Conservation (phyloP, 2,329 filamentous ascomycete genomes). For the Graphium sp. region DNA sequence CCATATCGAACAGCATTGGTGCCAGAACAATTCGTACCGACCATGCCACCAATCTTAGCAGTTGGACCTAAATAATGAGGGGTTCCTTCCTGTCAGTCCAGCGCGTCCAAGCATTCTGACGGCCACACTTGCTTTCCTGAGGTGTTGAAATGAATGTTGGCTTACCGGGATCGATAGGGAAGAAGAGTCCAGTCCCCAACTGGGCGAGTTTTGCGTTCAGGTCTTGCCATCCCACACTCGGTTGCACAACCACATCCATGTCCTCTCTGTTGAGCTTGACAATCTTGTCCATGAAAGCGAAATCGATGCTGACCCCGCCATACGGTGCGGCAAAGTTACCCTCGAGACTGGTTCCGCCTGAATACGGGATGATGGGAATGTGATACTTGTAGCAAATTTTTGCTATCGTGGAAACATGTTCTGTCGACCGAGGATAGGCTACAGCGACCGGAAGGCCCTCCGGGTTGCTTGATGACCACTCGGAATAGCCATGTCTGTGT, state of each 20-base stretch:
- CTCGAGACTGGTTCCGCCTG: constrained; percentile 73
- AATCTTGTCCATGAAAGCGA: constrained; percentile 72
- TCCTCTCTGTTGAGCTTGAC: constrained; percentile 67
- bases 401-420: constrained; percentile 41
- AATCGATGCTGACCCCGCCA: constrained; percentile 81
- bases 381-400: constrained; percentile 62
- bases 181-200: constrained; percentile 64
- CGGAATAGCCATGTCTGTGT: constrained; percentile 46
- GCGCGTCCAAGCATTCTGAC: no score
- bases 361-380: constrained; percentile 75
- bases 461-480: constrained; percentile 47
- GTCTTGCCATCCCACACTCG: constrained; percentile 82
- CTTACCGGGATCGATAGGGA: constrained; percentile 70
- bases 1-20: constrained; percentile 71
- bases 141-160: no score
- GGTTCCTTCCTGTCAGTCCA: constrained; percentile 1
- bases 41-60: constrained; percentile 70
- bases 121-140: no score
- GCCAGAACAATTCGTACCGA: constrained; percentile 62
- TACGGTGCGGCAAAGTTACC: constrained; percentile 80
- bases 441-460: constrained; percentile 45
- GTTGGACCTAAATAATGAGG: constrained; percentile 29
- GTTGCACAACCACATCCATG: constrained; percentile 87
- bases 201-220: constrained; percentile 57
- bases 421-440: constrained; percentile 43